Conservation (phyloP, 257 asterid genomes). For the Lantana camara region DNA sequence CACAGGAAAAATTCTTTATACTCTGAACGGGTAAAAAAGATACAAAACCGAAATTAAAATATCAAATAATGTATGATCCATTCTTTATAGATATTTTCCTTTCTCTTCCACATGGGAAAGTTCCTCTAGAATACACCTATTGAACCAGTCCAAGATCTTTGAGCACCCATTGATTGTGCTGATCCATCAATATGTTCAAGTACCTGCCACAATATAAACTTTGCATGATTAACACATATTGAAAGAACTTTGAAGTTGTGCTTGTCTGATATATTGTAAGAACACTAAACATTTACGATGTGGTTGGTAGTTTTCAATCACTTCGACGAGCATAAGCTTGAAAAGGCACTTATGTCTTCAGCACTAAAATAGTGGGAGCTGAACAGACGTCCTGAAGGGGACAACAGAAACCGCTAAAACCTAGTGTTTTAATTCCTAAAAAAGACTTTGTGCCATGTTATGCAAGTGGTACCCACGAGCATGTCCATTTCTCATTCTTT, state of each 20-base stretch:
- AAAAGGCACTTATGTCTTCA: slow-evolving; percentile 19
- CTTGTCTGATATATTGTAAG: slow-evolving; percentile 1
- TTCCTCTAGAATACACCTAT: slow-evolving; percentile 39
- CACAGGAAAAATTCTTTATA: neutral
- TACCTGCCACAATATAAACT: slow-evolving; percentile 53
- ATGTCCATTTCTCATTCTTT: slow-evolving; percentile 11
- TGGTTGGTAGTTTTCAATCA: slow-evolving; percentile 35
- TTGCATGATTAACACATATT: slow-evolving; percentile 13
- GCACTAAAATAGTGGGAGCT: slow-evolving; percentile 32
- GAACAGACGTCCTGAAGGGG: slow-evolving; percentile 27
- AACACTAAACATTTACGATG: slow-evolving; percentile 17
- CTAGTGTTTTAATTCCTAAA: slow-evolving; percentile 13
- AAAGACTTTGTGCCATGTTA: slow-evolving; percentile 12
- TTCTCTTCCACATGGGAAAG: slow-evolving; percentile 27
- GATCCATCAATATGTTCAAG: slow-evolving; percentile 55
- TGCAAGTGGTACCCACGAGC: slow-evolving; percentile 20
- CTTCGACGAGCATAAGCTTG: slow-evolving; percentile 29
- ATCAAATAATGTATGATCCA: slow-evolving; percentile 21
- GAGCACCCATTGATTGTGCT: slow-evolving; percentile 39
- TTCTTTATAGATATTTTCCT: slow-evolving; percentile 23
- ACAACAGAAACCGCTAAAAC: slow-evolving; percentile 1
- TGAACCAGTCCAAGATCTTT: slow-evolving; percentile 36
- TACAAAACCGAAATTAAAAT: slow-evolving; percentile 7
- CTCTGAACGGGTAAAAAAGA: neutral
- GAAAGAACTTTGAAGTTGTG: neutral